Evolutionary conservation across 306 rosid genomes (phyloP).

Genomic region (Pachyrhizus erosus): DNA sequence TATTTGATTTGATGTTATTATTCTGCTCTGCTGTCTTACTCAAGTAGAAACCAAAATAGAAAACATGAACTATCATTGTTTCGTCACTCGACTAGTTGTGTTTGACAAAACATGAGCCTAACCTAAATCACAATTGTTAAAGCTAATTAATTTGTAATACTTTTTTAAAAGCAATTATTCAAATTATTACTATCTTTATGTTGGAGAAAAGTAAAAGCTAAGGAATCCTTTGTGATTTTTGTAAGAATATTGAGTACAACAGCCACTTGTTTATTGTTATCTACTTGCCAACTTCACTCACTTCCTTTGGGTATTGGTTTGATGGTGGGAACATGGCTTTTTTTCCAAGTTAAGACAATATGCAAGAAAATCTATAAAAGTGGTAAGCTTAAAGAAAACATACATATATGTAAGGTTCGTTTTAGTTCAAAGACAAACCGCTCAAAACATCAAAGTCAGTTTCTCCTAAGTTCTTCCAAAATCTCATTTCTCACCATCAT

Average conservation of each 20-base stretch:
- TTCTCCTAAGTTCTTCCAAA: conserved; percentile 14
- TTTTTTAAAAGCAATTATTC: conserved; percentile 30
- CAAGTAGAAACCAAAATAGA: too few species aligned
- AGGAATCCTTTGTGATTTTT: conserved; percentile 50
- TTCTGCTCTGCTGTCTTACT: too few species aligned
- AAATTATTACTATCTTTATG: conserved; percentile 56
- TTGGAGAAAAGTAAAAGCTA: conserved; percentile 73
- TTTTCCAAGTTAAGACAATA: conserved; percentile 70
- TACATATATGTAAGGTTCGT: not conserved
- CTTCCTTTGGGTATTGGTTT: conserved; percentile 47
- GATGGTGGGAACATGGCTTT: conserved; percentile 58
- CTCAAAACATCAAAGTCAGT: conserved; percentile 25
- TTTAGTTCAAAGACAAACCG: conserved; percentile 33
- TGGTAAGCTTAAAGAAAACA: conserved; percentile 15
- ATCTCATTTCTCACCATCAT: not conserved
- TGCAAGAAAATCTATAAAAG: conserved; percentile 11
- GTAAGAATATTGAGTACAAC: conserved; percentile 45
- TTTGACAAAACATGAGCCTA: conserved; percentile 40
- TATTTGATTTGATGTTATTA: too few species aligned
- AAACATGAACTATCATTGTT: conserved; percentile 30
- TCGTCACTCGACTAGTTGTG: conserved; percentile 30
- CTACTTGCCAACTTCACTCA: conserved; percentile 53
- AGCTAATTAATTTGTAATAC: conserved; percentile 40
- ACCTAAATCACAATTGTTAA: conserved; percentile 45
- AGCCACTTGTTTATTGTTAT: conserved; percentile 41